phyloP scores from a whole-genome alignment of 1,139 yeast species.

The Ashbya aceris region DNA sequence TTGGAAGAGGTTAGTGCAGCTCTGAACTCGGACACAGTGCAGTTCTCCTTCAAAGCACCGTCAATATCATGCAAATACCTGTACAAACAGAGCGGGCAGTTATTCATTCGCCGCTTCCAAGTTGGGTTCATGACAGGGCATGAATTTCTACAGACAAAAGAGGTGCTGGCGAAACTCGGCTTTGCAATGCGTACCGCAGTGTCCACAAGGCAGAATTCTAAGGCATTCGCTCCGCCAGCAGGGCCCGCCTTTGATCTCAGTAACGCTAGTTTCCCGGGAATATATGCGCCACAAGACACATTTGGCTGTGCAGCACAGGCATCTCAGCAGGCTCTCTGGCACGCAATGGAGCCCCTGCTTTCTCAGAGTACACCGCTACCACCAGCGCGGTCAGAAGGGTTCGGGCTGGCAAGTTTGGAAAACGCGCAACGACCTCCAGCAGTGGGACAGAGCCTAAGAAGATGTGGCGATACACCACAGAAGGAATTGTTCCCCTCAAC shows the following conservation, averaged over 20 bases:
- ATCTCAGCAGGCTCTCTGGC: neutral
- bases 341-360: neutral
- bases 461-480: neutral
- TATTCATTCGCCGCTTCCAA: conserved; percentile 19
- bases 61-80: conserved; percentile 24
- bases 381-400: neutral
- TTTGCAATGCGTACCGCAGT: conserved; percentile 11
- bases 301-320: neutral
- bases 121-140: conserved; percentile 12
- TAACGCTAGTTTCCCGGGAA: neutral
- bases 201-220: conserved; percentile 3
- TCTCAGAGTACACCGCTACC: conserved; percentile 3
- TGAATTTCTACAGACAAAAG: conserved; percentile 13
- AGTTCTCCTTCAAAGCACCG: conserved; percentile 20
- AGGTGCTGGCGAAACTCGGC: conserved; percentile 10
- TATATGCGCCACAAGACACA: neutral
- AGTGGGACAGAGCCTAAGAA: neutral
- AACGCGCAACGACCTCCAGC: neutral
- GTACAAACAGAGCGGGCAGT: conserved; percentile 2
- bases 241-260: conserved; percentile 1
- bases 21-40: conserved; percentile 8
- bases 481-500: neutral
- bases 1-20: conserved; percentile 7
- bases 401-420: neutral
- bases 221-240: neutral